phyloP scores from a whole-genome alignment of 2,329 filamentous ascomycete species.

The Calonectria pauciramosa region DNA sequence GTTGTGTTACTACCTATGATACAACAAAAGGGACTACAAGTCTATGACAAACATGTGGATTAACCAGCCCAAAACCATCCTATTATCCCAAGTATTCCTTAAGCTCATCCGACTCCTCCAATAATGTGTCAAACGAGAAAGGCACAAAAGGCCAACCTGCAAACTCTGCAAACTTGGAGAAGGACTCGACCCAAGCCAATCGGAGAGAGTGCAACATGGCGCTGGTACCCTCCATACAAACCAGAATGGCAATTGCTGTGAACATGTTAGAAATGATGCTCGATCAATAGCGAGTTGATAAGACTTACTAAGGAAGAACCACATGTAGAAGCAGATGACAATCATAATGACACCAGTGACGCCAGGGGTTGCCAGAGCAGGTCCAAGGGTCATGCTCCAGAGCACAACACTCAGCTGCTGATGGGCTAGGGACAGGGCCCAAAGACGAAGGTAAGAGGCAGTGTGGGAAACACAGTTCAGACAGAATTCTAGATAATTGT shows the following conservation, averaged over 20 bases:
- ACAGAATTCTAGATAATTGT: slow-evolving; percentile 82
- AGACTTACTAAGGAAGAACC: slow-evolving; percentile 82
- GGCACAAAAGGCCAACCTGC: slow-evolving; percentile 89
- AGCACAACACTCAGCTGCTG: slow-evolving; percentile 97
- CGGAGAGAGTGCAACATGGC: slow-evolving; percentile 94
- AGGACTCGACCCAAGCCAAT: slow-evolving; percentile 96
- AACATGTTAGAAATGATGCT: slow-evolving; percentile 40
- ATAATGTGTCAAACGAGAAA: slow-evolving; percentile 86
- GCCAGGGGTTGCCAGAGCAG: slow-evolving; percentile 77
- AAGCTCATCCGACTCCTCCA: slow-evolving; percentile 84
- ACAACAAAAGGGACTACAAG: slow-evolving; percentile 46
- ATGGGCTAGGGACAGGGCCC: slow-evolving; percentile 96
- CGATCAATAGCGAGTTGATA: neutral
- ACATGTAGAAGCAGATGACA: slow-evolving; percentile 86
- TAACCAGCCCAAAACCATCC: slow-evolving; percentile 20
- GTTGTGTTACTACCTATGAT: slow-evolving; percentile 48
- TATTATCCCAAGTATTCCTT: slow-evolving; percentile 67
- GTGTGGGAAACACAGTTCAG: slow-evolving; percentile 99
- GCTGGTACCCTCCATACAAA: slow-evolving; percentile 95
- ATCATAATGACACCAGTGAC: slow-evolving; percentile 82
- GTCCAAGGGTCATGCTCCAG: slow-evolving; percentile 94
- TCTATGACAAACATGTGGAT: slow-evolving; percentile 47
- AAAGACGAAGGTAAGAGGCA: slow-evolving; percentile 97
- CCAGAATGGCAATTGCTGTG: slow-evolving; percentile 73
- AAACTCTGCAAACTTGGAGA: slow-evolving; percentile 97